These are phyloP conservation scores for Datisca glomerata DNA, from an alignment of 306 rosid species.

Conservation along the genomic window DNA sequence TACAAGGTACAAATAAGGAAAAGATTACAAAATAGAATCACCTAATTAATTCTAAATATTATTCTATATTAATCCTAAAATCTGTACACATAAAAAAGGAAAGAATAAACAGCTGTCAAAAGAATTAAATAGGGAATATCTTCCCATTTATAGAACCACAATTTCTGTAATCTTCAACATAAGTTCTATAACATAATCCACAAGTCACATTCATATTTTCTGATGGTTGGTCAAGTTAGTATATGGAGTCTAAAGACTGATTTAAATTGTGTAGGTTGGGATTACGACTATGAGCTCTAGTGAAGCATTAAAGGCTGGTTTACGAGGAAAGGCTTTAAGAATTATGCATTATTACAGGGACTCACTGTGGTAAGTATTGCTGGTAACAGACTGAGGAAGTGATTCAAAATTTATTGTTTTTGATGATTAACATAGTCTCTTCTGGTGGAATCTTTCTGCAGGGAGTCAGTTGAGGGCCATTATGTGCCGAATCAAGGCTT, in stretches of 20 bases:
- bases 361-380: conserved; percentile 64
- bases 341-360: conserved; percentile 80
- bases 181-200: no score
- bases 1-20: no score
- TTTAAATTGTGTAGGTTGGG: conserved; percentile 55
- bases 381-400: conserved; percentile 12
- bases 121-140: no score
- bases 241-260: background rate
- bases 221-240: background rate
- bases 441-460: conserved; percentile 21
- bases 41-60: no score
- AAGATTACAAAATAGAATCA: no score
- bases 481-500: conserved; percentile 91
- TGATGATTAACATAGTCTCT: conserved; percentile 6
- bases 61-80: no score
- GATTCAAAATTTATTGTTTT: background rate
- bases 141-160: no score
- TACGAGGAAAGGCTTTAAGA: conserved; percentile 84
- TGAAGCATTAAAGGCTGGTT: conserved; percentile 70
- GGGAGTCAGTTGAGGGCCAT: conserved; percentile 66
- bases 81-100: no score
- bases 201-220: no score
- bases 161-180: no score
- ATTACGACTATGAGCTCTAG: conserved; percentile 75
- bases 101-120: no score